A percentile compares a stretch with the other conserved stretches of the same genome.
Evolutionary conservation across 495 filamentous ascomycete genomes (phyloP).

Genomic region (Trichoderma erinaceum): DNA sequence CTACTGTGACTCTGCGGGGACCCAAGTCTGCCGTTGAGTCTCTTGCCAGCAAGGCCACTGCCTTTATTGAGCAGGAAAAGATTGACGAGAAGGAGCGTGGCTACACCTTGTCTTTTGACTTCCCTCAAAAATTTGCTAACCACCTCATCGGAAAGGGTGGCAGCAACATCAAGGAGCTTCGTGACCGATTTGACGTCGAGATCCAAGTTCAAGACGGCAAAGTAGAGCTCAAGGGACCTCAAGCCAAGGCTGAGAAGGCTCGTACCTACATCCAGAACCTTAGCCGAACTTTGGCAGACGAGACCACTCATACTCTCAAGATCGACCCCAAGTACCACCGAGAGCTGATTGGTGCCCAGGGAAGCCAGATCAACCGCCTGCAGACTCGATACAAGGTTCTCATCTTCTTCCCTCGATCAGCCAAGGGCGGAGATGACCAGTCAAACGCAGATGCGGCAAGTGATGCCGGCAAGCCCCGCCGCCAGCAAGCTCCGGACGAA

Average conservation of each 20-base stretch:
- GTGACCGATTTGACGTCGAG: slow-evolving; percentile 94
- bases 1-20: slow-evolving; percentile 65
- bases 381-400: slow-evolving; percentile 86
- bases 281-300: slow-evolving; percentile 76
- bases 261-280: slow-evolving; percentile 68
- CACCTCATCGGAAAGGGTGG: slow-evolving; percentile 88
- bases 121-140: slow-evolving; percentile 89
- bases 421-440: slow-evolving; percentile 61
- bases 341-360: slow-evolving; percentile 83
- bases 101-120: slow-evolving; percentile 78
- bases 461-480: slow-evolving; percentile 60
- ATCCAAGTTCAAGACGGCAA: slow-evolving; percentile 78
- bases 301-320: slow-evolving; percentile 78
- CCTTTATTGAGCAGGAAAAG: slow-evolving; percentile 77
- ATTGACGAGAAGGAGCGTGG: slow-evolving; percentile 84
- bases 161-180: slow-evolving; percentile 90
- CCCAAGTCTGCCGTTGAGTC: slow-evolving; percentile 63
- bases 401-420: slow-evolving; percentile 82
- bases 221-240: slow-evolving; percentile 55
- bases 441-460: slow-evolving; percentile 62
- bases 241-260: slow-evolving; percentile 69
- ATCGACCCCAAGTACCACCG: slow-evolving; percentile 81
- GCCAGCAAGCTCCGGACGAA: slow-evolving; percentile 80
- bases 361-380: slow-evolving; percentile 85
- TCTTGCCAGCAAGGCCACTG: slow-evolving; percentile 59